phyloP scores from a whole-genome alignment of 345 rosid species.

The Ailanthus altissimus region DNA sequence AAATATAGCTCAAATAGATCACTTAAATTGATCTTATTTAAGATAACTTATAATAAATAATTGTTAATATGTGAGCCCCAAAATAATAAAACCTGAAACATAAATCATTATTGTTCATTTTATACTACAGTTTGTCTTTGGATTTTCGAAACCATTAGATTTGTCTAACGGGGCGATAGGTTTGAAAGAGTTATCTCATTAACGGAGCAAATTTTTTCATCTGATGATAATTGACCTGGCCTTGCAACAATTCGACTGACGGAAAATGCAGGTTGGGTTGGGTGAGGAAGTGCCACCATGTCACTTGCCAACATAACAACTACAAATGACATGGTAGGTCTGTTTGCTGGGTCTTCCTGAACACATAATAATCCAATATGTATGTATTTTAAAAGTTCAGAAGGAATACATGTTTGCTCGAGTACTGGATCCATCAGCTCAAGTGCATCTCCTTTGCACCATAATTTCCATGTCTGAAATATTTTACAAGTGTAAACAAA shows the following conservation, averaged over 20 bases:
- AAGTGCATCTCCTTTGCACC: conserved; percentile 13
- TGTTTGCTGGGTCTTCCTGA: conserved; percentile 22
- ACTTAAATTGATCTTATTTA: no score
- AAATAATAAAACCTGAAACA: no score
- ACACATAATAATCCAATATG: conserved; percentile 25
- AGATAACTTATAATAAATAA: no score
- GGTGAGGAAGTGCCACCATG: conserved; percentile 22
- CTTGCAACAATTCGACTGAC: conserved; percentile 11
- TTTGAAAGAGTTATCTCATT: neutral
- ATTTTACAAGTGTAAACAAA: neutral
- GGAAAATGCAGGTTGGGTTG: conserved; percentile 33
- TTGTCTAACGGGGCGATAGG: neutral
- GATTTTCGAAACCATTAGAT: no score
- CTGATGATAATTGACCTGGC: neutral
- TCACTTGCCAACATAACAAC: conserved; percentile 32
- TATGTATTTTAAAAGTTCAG: conserved; percentile 16
- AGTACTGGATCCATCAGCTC: conserved; percentile 17
- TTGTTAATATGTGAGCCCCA: no score
- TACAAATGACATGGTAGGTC: conserved; percentile 20
- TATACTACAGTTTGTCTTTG: no score
- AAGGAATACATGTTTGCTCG: conserved; percentile 1
- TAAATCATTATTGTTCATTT: no score
- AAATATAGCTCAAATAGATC: no score
- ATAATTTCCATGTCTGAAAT: conserved; percentile 36
- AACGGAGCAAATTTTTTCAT: neutral